Base-by-base conservation (phyloP, 2,329 filamentous ascomycete species). In the Meredithiella fracta region DNA sequence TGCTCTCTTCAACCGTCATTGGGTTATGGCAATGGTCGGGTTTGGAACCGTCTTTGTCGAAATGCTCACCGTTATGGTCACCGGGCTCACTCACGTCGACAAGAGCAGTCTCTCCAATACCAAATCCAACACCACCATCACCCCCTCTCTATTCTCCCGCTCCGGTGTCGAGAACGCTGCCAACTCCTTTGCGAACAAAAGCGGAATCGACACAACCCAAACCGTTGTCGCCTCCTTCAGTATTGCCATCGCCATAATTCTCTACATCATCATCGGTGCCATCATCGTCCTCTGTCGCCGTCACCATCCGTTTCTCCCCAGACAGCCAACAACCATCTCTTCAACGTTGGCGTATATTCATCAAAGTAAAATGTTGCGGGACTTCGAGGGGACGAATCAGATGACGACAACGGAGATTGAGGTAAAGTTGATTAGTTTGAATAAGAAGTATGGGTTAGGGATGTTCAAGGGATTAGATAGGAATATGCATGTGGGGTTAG, bases 291-390 rank as follows among this genome's bases (percentile, higher is more conserved):
- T 84, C 63, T 57, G 72, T 17, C 75, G 77, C 1, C 78, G 85
- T 14, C 74, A 80, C 0, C 78, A 80, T 56, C 78, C 85, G 1
- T 89, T 90, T 66, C 70, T 90, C 56, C 86, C 86, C 1, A 77
- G 86, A 3, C 83, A 89, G 69, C 85, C 85, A 3, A 86, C 82
- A 62, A 88, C 85, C 20, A 89, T 91, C 62, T 81, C 85, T 1
- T 82, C 78, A 47, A 78, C 89, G 54, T 72, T 91, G 55, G 84
- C 83, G 0, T 90, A 84, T 63, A 85, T 90, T 59, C 82, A 90
- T 67, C 84, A 88, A 68, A 83, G 78, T 66, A 85, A 85, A 68
- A 89, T 90, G 85, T 69, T 90, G 49, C 81, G 80, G 60, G 78
- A 80, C 63, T 90, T 90, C 66, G 81, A 86, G 14, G 80, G 78